These are phyloP conservation scores for Blastomyces gilchristii DNA, from an alignment of 2,329 filamentous ascomycete genomes.

Conservation along the genomic window DNA sequence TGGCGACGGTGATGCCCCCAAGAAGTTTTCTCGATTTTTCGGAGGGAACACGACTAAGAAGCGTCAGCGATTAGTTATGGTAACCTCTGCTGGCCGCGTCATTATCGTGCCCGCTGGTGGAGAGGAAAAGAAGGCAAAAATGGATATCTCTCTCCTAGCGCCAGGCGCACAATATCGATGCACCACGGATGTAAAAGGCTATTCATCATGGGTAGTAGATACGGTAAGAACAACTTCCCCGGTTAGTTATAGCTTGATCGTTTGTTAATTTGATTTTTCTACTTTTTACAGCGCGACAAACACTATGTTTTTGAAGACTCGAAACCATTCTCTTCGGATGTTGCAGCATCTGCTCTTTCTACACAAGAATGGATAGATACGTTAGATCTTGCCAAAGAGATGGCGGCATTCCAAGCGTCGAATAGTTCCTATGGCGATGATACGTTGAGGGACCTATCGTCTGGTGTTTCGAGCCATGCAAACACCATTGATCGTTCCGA, in stretches of 20 bases:
- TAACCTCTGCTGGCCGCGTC: conserved; percentile 83
- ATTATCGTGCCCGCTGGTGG: conserved; percentile 84
- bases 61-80: conserved; percentile 82
- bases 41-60: conserved; percentile 86
- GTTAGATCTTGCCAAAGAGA: conserved; percentile 74
- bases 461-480: conserved; percentile 57
- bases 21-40: conserved; percentile 90
- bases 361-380: conserved; percentile 89
- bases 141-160: conserved; percentile 74
- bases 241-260: background rate
- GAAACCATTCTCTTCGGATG: conserved; percentile 58
- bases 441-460: conserved; percentile 57
- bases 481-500: conserved; percentile 36
- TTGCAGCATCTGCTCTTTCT: conserved; percentile 54
- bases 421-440: conserved; percentile 57
- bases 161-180: conserved; percentile 68
- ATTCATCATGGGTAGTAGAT: conserved; percentile 82
- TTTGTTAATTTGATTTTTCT: background rate
- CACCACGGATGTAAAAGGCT: conserved; percentile 74
- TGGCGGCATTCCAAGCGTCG: conserved; percentile 57
- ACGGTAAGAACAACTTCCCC: conserved; percentile 55
- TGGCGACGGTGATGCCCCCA: conserved; percentile 56
- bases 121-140: conserved; percentile 90
- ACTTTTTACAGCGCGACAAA: conserved; percentile 58
- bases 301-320: conserved; percentile 89